These are phyloP conservation scores for Ophiostoma sp. DNA, from an alignment of 2,329 filamentous ascomycete genomes.

Conservation along the genomic window DNA sequence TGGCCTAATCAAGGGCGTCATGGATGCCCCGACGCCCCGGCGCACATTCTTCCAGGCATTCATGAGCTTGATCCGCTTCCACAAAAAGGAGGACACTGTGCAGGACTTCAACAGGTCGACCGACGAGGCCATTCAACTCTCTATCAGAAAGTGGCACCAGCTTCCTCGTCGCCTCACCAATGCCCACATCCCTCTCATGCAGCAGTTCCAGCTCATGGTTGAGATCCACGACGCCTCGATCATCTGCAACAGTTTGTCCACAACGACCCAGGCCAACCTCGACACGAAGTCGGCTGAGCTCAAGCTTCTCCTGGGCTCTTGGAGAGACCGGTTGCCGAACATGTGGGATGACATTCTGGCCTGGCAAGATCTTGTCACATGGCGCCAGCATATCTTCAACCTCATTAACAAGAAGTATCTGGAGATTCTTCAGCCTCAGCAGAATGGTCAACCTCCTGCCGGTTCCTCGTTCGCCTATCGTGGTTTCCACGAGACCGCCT, in stretches of 20 bases:
- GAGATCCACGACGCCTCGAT: conserved; percentile 96
- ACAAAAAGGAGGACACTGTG: conserved; percentile 75
- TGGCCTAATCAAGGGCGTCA: conserved; percentile 90
- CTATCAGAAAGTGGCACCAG: conserved; percentile 98
- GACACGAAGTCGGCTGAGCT: conserved; percentile 94
- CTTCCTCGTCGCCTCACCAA: conserved; percentile 90
- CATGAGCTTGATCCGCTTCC: conserved; percentile 90
- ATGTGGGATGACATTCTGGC: conserved; percentile 99
- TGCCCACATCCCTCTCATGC: conserved; percentile 87
- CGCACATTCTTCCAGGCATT: conserved; percentile 98
- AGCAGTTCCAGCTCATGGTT: conserved; percentile 97
- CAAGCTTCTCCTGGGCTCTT: conserved; percentile 87
- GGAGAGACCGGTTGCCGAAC: conserved; percentile 92
- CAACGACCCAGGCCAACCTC: conserved; percentile 77
- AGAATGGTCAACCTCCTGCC: conserved; percentile 62
- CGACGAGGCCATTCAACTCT: conserved; percentile 94
- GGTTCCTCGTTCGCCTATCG: conserved; percentile 94
- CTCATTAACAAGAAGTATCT: conserved; percentile 95
- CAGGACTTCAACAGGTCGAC: conserved; percentile 84
- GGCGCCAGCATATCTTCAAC: conserved; percentile 97
- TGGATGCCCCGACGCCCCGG: conserved; percentile 91
- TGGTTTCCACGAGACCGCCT: conserved; percentile 96
- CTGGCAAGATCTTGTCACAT: conserved; percentile 99
- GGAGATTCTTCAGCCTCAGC: conserved; percentile 70
- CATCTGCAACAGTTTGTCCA: conserved; percentile 84